A percentile compares a stretch with the other conserved stretches of the same genome.
phyloP scores from a whole-genome alignment of 75 land plant species.

The Chamaecyparis obtusa region DNA sequence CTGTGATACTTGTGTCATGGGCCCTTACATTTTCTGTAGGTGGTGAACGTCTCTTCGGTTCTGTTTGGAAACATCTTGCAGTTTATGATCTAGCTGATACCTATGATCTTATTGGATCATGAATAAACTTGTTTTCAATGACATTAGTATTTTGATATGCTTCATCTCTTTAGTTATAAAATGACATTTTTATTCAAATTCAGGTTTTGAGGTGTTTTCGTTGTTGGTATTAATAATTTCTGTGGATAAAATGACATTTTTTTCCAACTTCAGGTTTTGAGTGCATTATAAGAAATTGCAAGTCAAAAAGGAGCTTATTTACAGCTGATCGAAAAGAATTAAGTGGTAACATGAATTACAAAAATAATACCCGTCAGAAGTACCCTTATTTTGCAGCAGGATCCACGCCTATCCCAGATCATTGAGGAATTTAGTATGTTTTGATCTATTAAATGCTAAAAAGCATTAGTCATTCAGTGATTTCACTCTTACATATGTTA shows the following conservation, averaged over 20 bases:
- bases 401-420: background rate
- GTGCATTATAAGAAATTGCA: background rate
- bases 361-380: background rate
- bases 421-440: background rate
- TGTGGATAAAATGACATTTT: background rate
- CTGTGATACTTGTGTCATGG: conserved; percentile 57
- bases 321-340: background rate
- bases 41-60: conserved; percentile 74
- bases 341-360: background rate
- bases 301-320: background rate
- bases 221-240: background rate
- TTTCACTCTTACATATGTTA: background rate
- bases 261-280: background rate
- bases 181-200: too few species aligned
- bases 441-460: background rate
- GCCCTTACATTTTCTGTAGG: conserved; percentile 73
- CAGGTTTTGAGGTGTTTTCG: background rate
- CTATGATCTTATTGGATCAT: conserved; percentile 33
- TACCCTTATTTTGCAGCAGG: background rate
- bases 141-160: background rate
- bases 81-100: conserved; percentile 83
- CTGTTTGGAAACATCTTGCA: conserved; percentile 69
- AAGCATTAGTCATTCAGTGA: background rate
- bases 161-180: background rate
- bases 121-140: background rate